These are phyloP conservation scores for Ophiostoma triangulosporum DNA, from an alignment of 2,329 filamentous ascomycete species.

Conservation along the genomic window DNA sequence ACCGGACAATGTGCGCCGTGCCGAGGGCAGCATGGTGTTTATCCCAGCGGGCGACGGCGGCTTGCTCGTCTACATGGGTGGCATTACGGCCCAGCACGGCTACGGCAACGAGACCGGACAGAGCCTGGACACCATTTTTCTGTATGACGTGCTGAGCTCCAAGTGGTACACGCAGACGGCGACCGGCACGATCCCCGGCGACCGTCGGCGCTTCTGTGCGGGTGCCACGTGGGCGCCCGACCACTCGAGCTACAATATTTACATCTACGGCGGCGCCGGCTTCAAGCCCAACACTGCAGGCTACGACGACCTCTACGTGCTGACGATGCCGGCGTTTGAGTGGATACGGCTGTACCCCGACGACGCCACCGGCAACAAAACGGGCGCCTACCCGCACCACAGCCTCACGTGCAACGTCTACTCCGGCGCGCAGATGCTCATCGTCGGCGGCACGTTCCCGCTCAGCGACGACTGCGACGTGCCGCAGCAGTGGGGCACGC, in stretches of 20 bases:
- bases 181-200: conserved; percentile 35
- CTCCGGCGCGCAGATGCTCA: conserved; percentile 43
- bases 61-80: conserved; percentile 49
- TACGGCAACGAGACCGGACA: conserved; percentile 35
- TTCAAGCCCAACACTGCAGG: conserved; percentile 33
- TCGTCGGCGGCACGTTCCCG: conserved; percentile 48
- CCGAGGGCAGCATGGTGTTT: conserved; percentile 47
- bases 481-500: conserved; percentile 38
- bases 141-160: conserved; percentile 46
- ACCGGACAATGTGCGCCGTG: conserved; percentile 37
- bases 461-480: conserved; percentile 35
- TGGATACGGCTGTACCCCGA: conserved; percentile 45
- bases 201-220: conserved; percentile 46
- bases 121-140: conserved; percentile 36
- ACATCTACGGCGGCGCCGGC: conserved; percentile 45
- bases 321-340: conserved; percentile 47
- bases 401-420: conserved; percentile 45
- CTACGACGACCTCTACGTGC: conserved; percentile 49
- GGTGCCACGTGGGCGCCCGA: conserved; percentile 46
- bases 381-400: conserved; percentile 34
- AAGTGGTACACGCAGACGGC: conserved; percentile 49
- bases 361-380: conserved; percentile 24
- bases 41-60: conserved; percentile 46
- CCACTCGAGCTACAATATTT: conserved; percentile 52
- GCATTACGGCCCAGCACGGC: conserved; percentile 32